Percentiles rank a stretch among this genome's conserved stretches.
Conservation (phyloP, 2,329 filamentous ascomycete genomes). For the Trichoderma harzianum region DNA sequence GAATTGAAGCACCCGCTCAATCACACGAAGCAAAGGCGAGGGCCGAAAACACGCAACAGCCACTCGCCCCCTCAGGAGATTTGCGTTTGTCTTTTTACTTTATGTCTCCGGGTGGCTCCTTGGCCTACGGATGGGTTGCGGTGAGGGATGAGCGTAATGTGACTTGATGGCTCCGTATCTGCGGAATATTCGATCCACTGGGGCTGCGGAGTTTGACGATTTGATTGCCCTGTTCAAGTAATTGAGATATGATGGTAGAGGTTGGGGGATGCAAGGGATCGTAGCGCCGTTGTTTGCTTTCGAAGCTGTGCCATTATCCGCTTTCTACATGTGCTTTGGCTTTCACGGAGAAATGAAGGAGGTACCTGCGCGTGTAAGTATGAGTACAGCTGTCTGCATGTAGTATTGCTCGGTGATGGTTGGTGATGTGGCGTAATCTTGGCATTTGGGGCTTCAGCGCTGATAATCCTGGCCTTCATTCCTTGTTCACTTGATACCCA, state of each 20-base stretch:
- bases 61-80: neutral
- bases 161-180: neutral
- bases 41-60: neutral
- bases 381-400: neutral
- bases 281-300: neutral
- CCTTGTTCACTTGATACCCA: neutral
- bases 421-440: neutral
- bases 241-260: neutral
- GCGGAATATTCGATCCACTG: constrained; percentile 2
- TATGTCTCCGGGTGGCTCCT: neutral
- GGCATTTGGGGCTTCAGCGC: neutral
- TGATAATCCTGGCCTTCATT: neutral
- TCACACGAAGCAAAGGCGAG: neutral
- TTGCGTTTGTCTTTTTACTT: neutral
- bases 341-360: neutral
- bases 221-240: neutral
- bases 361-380: neutral
- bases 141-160: neutral
- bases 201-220: neutral
- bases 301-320: neutral
- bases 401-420: neutral
- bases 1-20: neutral
- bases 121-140: neutral
- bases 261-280: neutral
- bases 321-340: neutral